phyloP scores from a whole-genome alignment of 352 stramenopile genomes.

The Pythium brassicae region DNA sequence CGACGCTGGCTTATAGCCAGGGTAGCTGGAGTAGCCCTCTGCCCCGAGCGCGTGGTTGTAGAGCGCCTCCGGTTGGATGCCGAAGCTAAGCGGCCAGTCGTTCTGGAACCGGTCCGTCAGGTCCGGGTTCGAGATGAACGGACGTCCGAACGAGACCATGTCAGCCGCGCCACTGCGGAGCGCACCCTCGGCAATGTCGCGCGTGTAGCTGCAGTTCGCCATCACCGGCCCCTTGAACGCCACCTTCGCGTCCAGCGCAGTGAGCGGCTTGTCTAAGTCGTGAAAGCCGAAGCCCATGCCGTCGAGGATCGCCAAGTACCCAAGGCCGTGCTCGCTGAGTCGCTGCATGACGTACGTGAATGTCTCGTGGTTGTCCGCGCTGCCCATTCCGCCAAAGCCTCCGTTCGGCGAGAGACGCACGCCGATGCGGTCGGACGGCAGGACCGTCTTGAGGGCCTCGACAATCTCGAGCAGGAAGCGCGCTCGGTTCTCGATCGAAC shows the following conservation, averaged over 20 bases:
- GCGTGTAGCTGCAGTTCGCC: slow-evolving; percentile 51
- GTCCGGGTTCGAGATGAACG: slow-evolving; percentile 78
- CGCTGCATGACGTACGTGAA: slow-evolving; percentile 41
- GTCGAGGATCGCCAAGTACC: slow-evolving; percentile 64
- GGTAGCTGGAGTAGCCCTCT: slow-evolving; percentile 51
- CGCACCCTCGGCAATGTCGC: slow-evolving; percentile 36
- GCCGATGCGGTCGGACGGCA: slow-evolving; percentile 28
- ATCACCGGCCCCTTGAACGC: slow-evolving; percentile 55
- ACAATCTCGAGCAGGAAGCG: slow-evolving; percentile 69
- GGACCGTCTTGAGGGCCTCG: slow-evolving; percentile 31
- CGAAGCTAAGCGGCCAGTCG: slow-evolving; percentile 8
- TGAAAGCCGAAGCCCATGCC: slow-evolving; percentile 31
- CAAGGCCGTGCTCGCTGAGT: slow-evolving; percentile 54
- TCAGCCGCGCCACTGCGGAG: slow-evolving; percentile 51
- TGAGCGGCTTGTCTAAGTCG: slow-evolving; percentile 11
- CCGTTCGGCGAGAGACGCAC: slow-evolving; percentile 46
- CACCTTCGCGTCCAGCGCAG: slow-evolving; percentile 19
- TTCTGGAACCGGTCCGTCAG: slow-evolving; percentile 50
- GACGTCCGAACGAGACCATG: slow-evolving; percentile 57
- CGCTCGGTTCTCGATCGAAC: slow-evolving; percentile 56
- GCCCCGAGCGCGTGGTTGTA: slow-evolving; percentile 39
- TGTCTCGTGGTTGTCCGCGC: slow-evolving; percentile 30
- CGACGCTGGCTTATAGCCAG: neutral
- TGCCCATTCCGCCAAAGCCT: slow-evolving; percentile 32
- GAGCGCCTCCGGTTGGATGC: slow-evolving; percentile 24